Percentiles rank a stretch among this genome's conserved stretches.
These are phyloP conservation scores for Colletotrichum magnum DNA, from an alignment of 2,329 filamentous ascomycete genomes.

Conservation along the genomic window DNA sequence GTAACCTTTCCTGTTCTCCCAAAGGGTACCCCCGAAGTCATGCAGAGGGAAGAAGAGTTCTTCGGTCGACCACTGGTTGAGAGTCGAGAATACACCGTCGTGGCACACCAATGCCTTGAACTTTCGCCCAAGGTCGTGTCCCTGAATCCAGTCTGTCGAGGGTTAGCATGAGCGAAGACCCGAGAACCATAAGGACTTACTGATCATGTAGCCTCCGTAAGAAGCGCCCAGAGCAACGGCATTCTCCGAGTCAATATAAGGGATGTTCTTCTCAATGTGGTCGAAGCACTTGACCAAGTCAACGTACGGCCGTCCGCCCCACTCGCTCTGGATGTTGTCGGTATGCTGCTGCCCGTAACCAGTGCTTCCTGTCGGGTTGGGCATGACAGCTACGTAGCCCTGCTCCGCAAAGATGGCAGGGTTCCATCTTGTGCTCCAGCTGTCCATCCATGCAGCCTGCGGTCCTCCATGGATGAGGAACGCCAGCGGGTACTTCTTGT, in stretches of 20 bases:
- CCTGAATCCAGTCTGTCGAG: slow-evolving; percentile 85
- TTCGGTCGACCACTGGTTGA: slow-evolving; percentile 75
- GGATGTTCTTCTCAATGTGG: slow-evolving; percentile 75
- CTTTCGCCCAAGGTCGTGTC: slow-evolving; percentile 82
- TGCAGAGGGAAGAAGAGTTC: slow-evolving; percentile 80
- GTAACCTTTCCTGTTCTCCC: slow-evolving; percentile 74
- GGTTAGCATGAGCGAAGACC: slow-evolving; percentile 42
- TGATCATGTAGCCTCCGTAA: slow-evolving; percentile 84
- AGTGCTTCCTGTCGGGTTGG: slow-evolving; percentile 87
- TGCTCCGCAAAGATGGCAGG: slow-evolving; percentile 89
- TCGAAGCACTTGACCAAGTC: slow-evolving; percentile 86
- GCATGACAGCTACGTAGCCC: slow-evolving; percentile 85
- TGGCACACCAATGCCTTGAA: slow-evolving; percentile 93
- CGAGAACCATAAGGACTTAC: slow-evolving; percentile 52
- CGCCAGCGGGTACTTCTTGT: slow-evolving; percentile 83
- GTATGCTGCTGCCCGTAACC: slow-evolving; percentile 85
- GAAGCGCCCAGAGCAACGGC: slow-evolving; percentile 82
- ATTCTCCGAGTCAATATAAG: slow-evolving; percentile 77
- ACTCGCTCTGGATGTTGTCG: slow-evolving; percentile 83
- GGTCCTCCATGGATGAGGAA: slow-evolving; percentile 89
- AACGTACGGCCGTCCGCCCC: slow-evolving; percentile 88
- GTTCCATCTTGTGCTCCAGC: slow-evolving; percentile 89
- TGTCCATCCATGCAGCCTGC: slow-evolving; percentile 81
- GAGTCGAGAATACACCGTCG: slow-evolving; percentile 85
- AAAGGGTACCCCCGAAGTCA: slow-evolving; percentile 74